Evolutionary conservation across 169 alveolate genomes (phyloP).

Genomic region (Eimeria sp.): DNA sequence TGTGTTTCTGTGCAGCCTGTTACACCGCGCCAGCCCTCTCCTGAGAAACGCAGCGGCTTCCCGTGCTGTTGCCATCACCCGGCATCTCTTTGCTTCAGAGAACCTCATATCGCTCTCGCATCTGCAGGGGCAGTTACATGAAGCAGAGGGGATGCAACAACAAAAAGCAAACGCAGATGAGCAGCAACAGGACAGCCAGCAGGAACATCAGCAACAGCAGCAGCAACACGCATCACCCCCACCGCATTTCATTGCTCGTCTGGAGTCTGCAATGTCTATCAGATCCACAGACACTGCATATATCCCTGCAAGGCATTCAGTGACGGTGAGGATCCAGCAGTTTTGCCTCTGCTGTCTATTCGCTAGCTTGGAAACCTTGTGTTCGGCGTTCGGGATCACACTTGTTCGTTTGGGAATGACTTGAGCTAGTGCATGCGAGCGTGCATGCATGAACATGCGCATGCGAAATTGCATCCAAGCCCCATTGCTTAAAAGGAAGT

Average conservation of each 20-base stretch:
- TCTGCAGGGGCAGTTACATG: slow-evolving; percentile 19
- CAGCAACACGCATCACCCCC: slow-evolving; percentile 51
- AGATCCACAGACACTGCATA: slow-evolving; percentile 36
- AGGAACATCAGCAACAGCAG: slow-evolving; percentile 1
- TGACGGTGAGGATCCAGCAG: neutral
- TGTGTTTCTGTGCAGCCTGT: slow-evolving; percentile 12
- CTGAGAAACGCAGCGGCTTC: slow-evolving; percentile 59
- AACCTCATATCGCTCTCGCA: slow-evolving; percentile 3
- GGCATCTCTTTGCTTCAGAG: slow-evolving; percentile 38
- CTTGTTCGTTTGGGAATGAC: neutral
- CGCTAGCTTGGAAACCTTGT: neutral
- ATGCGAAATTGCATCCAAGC: neutral
- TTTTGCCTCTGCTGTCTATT: neutral
- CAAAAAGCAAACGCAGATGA: neutral
- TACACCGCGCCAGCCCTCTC: slow-evolving; percentile 56
- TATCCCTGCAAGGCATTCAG: neutral
- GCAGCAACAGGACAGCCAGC: neutral
- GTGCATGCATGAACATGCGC: neutral
- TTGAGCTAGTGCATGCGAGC: neutral
- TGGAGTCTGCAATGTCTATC: slow-evolving; percentile 50
- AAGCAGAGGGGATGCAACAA: neutral
- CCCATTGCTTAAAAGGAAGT: neutral
- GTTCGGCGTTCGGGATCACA: neutral
- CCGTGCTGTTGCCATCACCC: slow-evolving; percentile 50
- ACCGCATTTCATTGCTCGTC: slow-evolving; percentile 60